Conservation (phyloP, 352 stramenopile genomes). For the Pythium dissimile region DNA sequence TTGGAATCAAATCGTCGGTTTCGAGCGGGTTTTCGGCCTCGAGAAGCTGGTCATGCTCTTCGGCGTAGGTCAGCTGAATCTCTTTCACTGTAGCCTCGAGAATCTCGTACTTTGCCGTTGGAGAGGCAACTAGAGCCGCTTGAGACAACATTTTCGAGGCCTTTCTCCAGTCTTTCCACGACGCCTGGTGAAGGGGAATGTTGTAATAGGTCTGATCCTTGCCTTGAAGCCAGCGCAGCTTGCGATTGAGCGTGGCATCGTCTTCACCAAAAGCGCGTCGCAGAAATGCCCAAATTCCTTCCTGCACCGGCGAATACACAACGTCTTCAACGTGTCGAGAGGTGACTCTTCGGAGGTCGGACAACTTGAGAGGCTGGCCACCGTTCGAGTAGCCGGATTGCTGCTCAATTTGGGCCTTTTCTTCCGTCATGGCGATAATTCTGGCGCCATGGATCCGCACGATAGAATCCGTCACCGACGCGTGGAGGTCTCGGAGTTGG, state of each 20-base stretch:
- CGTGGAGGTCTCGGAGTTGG: conserved; percentile 64
- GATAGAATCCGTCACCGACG: conserved; percentile 52
- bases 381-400: conserved; percentile 12
- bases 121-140: conserved; percentile 43
- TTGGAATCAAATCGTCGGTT: conserved; percentile 84
- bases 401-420: conserved; percentile 31
- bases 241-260: conserved; percentile 75
- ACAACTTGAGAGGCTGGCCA: conserved; percentile 36
- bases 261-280: conserved; percentile 69
- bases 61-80: conserved; percentile 72
- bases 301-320: conserved; percentile 62
- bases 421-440: conserved; percentile 54
- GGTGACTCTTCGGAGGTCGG: conserved; percentile 53
- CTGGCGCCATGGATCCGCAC: conserved; percentile 57
- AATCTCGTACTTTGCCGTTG: conserved; percentile 78
- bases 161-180: conserved; percentile 81
- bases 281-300: conserved; percentile 53
- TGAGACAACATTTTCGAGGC: conserved; percentile 69
- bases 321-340: conserved; percentile 83
- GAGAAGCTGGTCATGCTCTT: conserved; percentile 60
- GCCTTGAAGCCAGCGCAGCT: conserved; percentile 86
- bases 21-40: conserved; percentile 54
- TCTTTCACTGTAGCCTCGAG: conserved; percentile 67
- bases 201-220: conserved; percentile 90
- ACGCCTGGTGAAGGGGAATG: conserved; percentile 78